These are phyloP conservation scores for Phytophthora nicotianae DNA, from an alignment of 352 stramenopile species.

Conservation along the genomic window DNA sequence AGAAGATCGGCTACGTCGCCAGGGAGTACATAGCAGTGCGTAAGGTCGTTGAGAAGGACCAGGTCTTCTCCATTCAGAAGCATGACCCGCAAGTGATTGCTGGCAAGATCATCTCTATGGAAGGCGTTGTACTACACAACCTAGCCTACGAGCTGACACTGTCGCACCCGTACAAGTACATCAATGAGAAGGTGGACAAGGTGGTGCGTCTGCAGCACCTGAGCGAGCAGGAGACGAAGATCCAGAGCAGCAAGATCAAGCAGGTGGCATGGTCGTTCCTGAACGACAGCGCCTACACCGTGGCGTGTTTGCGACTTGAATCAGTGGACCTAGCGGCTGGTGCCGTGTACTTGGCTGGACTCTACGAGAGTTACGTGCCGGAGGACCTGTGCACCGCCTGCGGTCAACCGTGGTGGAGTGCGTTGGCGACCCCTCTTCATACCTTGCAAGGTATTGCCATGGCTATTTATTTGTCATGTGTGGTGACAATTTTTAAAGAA, in stretches of 20 bases:
- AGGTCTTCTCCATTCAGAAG: slow-evolving; percentile 81
- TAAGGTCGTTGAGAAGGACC: slow-evolving; percentile 74
- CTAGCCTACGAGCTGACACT: slow-evolving; percentile 87
- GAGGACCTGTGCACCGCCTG: slow-evolving; percentile 56
- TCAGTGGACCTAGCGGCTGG: slow-evolving; percentile 73
- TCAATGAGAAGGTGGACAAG: slow-evolving; percentile 88
- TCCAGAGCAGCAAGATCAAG: slow-evolving; percentile 79
- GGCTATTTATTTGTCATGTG: slow-evolving; percentile 41
- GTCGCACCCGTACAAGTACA: slow-evolving; percentile 86
- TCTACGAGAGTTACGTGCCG: slow-evolving; percentile 85
- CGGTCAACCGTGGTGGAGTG: slow-evolving; percentile 75
- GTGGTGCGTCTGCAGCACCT: slow-evolving; percentile 71
- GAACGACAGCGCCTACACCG: slow-evolving; percentile 89
- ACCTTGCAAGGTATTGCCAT: slow-evolving; percentile 84
- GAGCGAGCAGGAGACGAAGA: slow-evolving; percentile 54
- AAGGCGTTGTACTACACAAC: slow-evolving; percentile 82
- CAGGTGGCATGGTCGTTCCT: slow-evolving; percentile 90
- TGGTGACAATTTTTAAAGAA: slow-evolving; percentile 70
- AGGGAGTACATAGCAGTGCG: slow-evolving; percentile 75
- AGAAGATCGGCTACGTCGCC: slow-evolving; percentile 80
- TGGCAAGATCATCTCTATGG: slow-evolving; percentile 84
- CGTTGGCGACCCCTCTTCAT: slow-evolving; percentile 65
- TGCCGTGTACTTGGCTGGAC: slow-evolving; percentile 82
- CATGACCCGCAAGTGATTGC: slow-evolving; percentile 71
- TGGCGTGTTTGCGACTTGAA: slow-evolving; percentile 79